Evolutionary conservation across 2,329 filamentous ascomycete genomes (phyloP).

Genomic region (Microcyclosporella mali): DNA sequence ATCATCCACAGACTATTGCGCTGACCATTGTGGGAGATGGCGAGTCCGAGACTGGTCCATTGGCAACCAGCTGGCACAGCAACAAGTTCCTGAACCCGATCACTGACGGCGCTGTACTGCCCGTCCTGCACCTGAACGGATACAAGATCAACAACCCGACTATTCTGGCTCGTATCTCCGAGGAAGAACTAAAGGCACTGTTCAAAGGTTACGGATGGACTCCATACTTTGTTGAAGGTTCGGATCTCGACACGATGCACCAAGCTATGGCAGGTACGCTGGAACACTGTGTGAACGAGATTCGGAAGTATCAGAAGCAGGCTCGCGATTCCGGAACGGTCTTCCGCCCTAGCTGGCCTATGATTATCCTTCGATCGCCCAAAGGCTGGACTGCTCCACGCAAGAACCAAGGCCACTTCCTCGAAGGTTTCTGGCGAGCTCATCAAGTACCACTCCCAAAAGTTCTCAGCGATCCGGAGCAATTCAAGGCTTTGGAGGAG

Average conservation of each 20-base stretch:
- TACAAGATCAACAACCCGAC: slow-evolving; percentile 84
- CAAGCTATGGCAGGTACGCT: slow-evolving; percentile 75
- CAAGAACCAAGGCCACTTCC: slow-evolving; percentile 62
- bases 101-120: slow-evolving; percentile 69
- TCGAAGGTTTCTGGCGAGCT: slow-evolving; percentile 71
- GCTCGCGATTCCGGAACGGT: slow-evolving; percentile 64
- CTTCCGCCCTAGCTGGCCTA: slow-evolving; percentile 68
- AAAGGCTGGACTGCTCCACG: slow-evolving; percentile 76
- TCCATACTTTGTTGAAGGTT: slow-evolving; percentile 74
- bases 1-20: slow-evolving; percentile 67
- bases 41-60: slow-evolving; percentile 72
- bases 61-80: slow-evolving; percentile 75
- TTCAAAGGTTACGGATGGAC: slow-evolving; percentile 72
- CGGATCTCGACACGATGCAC: slow-evolving; percentile 68
- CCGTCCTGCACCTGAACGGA: slow-evolving; percentile 71
- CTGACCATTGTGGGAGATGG: slow-evolving; percentile 75
- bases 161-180: slow-evolving; percentile 64
- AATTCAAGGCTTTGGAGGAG: slow-evolving; percentile 62
- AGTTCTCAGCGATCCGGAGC: slow-evolving; percentile 55
- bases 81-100: slow-evolving; percentile 78
- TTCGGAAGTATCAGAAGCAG: slow-evolving; percentile 62
- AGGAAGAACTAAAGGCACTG: slow-evolving; percentile 63
- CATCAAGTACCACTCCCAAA: slow-evolving; percentile 74
- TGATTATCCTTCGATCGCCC: slow-evolving; percentile 70
- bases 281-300: slow-evolving; percentile 65